These are phyloP conservation scores for Durusdinium trenchii DNA, from an alignment of 73 alveolate species.

Conservation along the genomic window DNA sequence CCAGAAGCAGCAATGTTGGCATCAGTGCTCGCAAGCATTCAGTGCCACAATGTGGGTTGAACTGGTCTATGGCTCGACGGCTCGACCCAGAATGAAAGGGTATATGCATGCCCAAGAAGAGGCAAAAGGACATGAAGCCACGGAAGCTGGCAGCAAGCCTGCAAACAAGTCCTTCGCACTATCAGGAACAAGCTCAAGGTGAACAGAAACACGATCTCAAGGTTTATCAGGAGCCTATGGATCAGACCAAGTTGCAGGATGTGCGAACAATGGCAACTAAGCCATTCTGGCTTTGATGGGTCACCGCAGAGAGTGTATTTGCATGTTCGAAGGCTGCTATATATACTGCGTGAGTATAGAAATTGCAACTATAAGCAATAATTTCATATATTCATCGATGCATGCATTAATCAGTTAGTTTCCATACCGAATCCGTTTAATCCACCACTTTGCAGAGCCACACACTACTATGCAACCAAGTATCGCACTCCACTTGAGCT, in stretches of 20 bases:
- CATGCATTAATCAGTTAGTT: no score
- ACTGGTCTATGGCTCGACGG: no score
- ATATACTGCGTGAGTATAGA: no score
- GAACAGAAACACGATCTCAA: neutral
- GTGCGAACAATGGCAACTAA: no score
- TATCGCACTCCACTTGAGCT: neutral
- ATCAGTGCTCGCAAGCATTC: no score
- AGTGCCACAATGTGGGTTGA: no score
- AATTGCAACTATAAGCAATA: neutral
- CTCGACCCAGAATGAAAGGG: no score
- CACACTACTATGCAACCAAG: neutral
- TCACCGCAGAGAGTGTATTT: no score
- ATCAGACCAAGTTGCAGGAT: neutral
- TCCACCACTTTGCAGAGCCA: neutral
- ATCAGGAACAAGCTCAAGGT: neutral
- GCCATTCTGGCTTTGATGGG: no score
- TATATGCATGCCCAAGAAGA: neutral
- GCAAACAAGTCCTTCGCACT: neutral
- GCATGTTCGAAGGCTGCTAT: no score
- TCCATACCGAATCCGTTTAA: neutral
- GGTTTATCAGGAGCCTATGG: neutral
- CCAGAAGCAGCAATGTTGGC: no score
- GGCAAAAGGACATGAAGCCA: neutral
- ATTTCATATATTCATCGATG: neutral
- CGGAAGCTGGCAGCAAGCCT: neutral